Evolutionary conservation across 768 basidiomycete species (phyloP).

Genomic region (Mycena capillaripes): DNA sequence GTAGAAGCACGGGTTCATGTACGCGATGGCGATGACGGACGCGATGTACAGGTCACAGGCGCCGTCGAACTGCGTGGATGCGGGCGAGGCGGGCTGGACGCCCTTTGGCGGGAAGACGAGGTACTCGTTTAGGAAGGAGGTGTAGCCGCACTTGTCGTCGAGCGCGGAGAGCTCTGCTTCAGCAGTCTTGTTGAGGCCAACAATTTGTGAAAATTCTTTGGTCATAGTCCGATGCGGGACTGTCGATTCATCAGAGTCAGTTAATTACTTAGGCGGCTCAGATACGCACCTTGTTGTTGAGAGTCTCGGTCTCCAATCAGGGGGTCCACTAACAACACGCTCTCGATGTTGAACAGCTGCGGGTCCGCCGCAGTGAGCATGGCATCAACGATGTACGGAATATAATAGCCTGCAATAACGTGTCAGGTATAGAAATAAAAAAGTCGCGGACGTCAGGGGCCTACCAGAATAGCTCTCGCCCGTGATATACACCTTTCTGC

Average conservation of each 20-base stretch:
- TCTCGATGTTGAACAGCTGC: conserved; percentile 13
- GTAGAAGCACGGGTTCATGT: conserved; percentile 2
- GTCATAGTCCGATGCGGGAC: conserved; percentile 3
- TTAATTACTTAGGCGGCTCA: too few species aligned
- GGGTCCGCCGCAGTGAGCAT: conserved; percentile 5
- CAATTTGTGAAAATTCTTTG: background rate
- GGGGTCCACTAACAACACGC: background rate
- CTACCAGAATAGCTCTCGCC: conserved; percentile 9
- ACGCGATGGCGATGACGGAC: background rate
- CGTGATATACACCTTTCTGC: background rate
- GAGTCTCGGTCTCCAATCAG: background rate
- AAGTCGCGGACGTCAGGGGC: too few species aligned
- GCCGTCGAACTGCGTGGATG: background rate
- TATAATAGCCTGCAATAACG: too few species aligned
- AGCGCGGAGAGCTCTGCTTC: background rate
- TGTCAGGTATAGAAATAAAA: too few species aligned
- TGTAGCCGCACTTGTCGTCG: conserved; percentile 4
- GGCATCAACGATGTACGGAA: conserved; percentile 15
- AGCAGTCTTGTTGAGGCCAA: conserved; percentile 6
- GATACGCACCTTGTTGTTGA: background rate
- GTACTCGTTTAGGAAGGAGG: conserved; percentile 8
- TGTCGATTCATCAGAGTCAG: background rate
- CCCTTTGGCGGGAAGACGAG: conserved; percentile 10
- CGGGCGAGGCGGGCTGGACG: background rate
- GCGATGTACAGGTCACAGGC: background rate